Conservation (phyloP, 371 early-diverging fungal species). For the Chytridiales sp. region DNA sequence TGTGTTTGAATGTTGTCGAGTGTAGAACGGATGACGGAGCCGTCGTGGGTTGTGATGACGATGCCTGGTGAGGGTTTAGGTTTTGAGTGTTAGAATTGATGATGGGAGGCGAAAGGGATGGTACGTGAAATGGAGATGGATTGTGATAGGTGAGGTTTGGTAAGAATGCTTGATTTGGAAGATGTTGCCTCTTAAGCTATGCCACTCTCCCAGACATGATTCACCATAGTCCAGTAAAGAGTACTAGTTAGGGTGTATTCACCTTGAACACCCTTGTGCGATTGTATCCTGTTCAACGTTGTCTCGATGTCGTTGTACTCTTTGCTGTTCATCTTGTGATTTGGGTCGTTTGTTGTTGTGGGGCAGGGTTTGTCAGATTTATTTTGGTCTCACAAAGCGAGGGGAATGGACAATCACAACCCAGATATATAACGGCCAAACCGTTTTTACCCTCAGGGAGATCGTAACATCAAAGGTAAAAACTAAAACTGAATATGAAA, state of each 20-base stretch:
- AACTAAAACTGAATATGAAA: too few species aligned
- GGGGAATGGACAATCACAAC: too few species aligned
- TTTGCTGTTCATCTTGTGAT: too few species aligned
- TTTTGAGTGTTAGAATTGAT: neutral
- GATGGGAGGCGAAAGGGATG: neutral
- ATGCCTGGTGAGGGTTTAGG: constrained; percentile 30
- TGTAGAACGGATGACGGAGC: constrained; percentile 47
- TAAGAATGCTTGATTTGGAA: neutral
- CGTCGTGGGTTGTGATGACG: constrained; percentile 52
- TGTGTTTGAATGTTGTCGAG: constrained; percentile 58
- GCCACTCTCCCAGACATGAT: too few species aligned
- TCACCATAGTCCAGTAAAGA: too few species aligned
- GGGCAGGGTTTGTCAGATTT: too few species aligned
- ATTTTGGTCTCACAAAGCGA: too few species aligned
- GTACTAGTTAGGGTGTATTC: neutral
- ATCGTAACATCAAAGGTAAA: too few species aligned
- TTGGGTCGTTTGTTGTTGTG: too few species aligned
- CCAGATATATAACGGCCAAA: too few species aligned
- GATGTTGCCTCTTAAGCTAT: constrained; percentile 8
- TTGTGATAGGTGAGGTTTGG: neutral
- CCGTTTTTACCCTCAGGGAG: too few species aligned
- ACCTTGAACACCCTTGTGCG: constrained; percentile 55
- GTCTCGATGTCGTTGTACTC: constrained; percentile 29
- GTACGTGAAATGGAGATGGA: neutral
- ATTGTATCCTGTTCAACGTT: constrained; percentile 36